Percentiles rank a stretch among this genome's conserved stretches.
These are phyloP conservation scores for Fusarium sacchari DNA, from an alignment of 2,329 filamentous ascomycete species.

Conservation along the genomic window DNA sequence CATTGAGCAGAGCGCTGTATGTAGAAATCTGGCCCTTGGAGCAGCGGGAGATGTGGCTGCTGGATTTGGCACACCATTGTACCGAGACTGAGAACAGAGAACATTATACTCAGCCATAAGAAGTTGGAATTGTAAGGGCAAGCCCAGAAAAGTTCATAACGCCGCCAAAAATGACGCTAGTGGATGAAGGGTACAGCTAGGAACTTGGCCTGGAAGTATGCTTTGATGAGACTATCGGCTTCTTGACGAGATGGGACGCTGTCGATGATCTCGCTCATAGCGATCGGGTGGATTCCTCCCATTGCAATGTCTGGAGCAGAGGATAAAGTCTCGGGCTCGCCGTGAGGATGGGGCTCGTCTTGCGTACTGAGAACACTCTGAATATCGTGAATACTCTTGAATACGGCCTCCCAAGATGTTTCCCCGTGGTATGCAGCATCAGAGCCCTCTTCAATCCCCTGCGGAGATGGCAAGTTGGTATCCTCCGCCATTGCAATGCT, in stretches of 20 bases:
- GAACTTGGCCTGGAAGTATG: conserved; percentile 55
- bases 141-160: conserved; percentile 60
- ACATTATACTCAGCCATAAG: conserved; percentile 62
- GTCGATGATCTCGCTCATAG: conserved; percentile 46
- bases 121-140: conserved; percentile 52
- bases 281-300: conserved; percentile 41
- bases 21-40: conserved; percentile 46
- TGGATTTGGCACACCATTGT: conserved; percentile 49
- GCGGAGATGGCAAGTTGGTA: not conserved
- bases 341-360: conserved; percentile 7
- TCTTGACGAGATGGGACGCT: conserved; percentile 51
- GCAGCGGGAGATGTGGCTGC: conserved; percentile 32
- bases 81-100: conserved; percentile 58
- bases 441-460: conserved; percentile 10
- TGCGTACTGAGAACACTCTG: conserved; percentile 48
- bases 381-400: conserved; percentile 56
- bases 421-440: conserved; percentile 48
- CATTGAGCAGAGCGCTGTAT: conserved; percentile 55
- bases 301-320: conserved; percentile 48
- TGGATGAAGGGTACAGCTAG: conserved; percentile 53
- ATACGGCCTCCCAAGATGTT: conserved; percentile 55
- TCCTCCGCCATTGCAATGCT: not conserved
- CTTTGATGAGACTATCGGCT: conserved; percentile 49
- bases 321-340: conserved; percentile 2
- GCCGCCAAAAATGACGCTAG: conserved; percentile 57